Evolutionary conservation across 192 early-diverging fungal genomes (phyloP).

Genomic region (Dimargaris xerosporica): DNA sequence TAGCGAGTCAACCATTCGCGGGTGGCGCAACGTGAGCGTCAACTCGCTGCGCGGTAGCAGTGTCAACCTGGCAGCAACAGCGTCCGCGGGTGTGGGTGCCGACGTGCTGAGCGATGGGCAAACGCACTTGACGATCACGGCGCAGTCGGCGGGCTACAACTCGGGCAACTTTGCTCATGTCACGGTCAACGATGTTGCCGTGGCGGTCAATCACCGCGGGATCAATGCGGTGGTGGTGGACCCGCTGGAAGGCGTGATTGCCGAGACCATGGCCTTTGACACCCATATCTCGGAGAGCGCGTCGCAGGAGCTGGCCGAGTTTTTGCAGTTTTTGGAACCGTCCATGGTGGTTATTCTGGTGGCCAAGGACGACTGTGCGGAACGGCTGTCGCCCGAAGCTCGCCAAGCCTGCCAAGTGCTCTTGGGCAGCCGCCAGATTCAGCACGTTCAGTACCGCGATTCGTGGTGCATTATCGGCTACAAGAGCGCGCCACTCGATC

Average conservation of each 20-base stretch:
- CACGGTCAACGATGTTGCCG: conserved; percentile 31
- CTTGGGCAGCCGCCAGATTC: conserved; percentile 41
- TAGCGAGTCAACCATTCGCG: not conserved
- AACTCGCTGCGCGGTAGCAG: conserved; percentile 17
- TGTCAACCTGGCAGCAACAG: too few relatives aligned
- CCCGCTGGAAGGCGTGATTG: conserved; percentile 43
- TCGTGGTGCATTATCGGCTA: conserved; percentile 71
- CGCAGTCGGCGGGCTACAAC: conserved; percentile 52
- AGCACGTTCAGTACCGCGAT: conserved; percentile 50
- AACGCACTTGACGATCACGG: conserved; percentile 31
- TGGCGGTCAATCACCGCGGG: conserved; percentile 47
- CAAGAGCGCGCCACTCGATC: conserved; percentile 34
- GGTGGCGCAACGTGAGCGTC: conserved; percentile 10
- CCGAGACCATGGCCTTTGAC: conserved; percentile 59
- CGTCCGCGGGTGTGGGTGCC: too few relatives aligned
- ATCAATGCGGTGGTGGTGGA: conserved; percentile 65
- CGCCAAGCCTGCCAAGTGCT: conserved; percentile 36
- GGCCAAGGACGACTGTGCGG: conserved; percentile 53
- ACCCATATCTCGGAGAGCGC: conserved; percentile 46
- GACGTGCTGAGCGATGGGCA: not conserved
- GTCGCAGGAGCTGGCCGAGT: conserved; percentile 46
- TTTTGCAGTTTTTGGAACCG: conserved; percentile 44
- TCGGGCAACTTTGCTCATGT: conserved; percentile 64
- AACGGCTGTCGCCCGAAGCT: conserved; percentile 45
- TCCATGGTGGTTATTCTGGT: conserved; percentile 50